Base-by-base conservation (phyloP, 805 yeast species). In the Pichia sporocuriosa region DNA sequence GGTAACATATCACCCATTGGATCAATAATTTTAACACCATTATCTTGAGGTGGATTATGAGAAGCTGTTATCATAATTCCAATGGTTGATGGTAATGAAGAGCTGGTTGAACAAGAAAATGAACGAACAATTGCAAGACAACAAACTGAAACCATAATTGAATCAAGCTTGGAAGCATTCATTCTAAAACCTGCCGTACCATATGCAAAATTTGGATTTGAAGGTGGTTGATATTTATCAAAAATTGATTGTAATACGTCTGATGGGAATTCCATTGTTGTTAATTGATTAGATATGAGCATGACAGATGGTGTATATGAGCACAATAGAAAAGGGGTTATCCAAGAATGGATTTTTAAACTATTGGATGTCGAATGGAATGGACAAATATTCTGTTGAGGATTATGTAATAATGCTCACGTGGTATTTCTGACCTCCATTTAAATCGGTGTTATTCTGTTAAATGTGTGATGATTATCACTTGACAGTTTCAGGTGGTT, bases 151-250 rank as follows among this genome's bases (percentile, higher is more conserved):
- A 77, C 85, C 61, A 86, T 83, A 25, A 89, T 90, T 15, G 87
- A 80, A 57, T 86, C 95, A 49, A 90, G 66, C 15, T 70, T 62
- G 17, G 63, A 57, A 2, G 95, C 89, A 36, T 75, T 67, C 66
- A 81, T 80, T 45, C 98, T 75, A 66, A 93, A 93, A 8, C 98
- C 98, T 2, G 98, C 98, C 1, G 98, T 93, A n/a, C 98, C 98
- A 55, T 93, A 93, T 15, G 75, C 63, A 56, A 77, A 81, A 2
- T 46, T 42, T 27, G 45, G 52, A 20, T 52, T 59, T n/a, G 59
- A 57, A 1, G 81, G 77, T 42, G 74, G 76, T 23, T 70, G 70
- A 47, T 73, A 70, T 29, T 51, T 58, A 4, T 40, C 26, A 30
- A 45, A 54, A 4, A 35, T 32, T 5, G 15, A 4, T 33, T 45